phyloP scores from a whole-genome alignment of 129 eudicot genomes.

The Chrysanthemum seticuspe region DNA sequence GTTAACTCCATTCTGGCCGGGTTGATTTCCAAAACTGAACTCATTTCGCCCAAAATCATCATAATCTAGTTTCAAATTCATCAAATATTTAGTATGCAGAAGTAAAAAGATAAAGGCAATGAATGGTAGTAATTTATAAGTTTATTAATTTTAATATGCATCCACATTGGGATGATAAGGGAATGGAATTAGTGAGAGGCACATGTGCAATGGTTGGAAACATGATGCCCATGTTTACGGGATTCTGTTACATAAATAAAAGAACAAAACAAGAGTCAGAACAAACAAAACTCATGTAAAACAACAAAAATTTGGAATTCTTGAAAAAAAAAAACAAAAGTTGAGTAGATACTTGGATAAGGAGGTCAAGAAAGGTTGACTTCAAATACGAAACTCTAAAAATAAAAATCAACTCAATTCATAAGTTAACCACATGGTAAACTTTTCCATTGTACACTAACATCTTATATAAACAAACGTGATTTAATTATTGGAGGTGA shows the following conservation, averaged over 20 bases:
- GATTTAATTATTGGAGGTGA: too few species aligned
- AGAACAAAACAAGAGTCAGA: conserved; percentile 22
- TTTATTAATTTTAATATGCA: conserved; percentile 7
- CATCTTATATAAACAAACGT: too few species aligned
- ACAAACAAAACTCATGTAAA: neutral
- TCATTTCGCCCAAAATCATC: conserved; percentile 66
- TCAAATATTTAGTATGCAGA: neutral
- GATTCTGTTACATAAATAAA: conserved; percentile 8
- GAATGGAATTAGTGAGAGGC: conserved; percentile 25
- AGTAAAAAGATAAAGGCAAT: conserved; percentile 6
- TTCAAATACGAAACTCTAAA: neutral
- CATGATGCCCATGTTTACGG: conserved; percentile 30
- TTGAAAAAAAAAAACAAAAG: conserved; percentile 16
- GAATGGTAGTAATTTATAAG: conserved; percentile 18
- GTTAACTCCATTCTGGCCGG: conserved; percentile 54
- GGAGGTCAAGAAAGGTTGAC: neutral
- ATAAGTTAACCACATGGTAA: neutral
- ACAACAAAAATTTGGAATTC: conserved; percentile 1
- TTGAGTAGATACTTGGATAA: conserved; percentile 13
- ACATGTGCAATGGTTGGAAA: conserved; percentile 30
- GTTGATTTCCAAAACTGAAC: conserved; percentile 67
- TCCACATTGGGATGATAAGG: conserved; percentile 21
- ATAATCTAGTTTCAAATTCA: conserved; percentile 47
- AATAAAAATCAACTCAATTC: neutral
- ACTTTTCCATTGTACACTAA: too few species aligned